A percentile compares a stretch with the other conserved stretches of the same genome.
Conservation (phyloP, 1,139 yeast genomes). For the Yamadazyma trypodendri region DNA sequence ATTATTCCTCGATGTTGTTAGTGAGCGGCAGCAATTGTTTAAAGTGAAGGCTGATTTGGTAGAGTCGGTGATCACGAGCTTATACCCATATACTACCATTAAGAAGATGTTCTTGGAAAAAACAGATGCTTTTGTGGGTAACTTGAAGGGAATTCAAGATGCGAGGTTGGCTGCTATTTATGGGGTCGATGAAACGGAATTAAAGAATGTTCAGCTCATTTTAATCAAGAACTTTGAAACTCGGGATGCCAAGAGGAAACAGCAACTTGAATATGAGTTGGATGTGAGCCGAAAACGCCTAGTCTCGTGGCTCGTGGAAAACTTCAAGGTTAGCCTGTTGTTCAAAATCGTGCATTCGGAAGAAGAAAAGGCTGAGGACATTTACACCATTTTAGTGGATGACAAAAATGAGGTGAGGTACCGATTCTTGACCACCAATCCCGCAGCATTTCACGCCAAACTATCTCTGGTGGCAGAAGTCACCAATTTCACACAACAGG, state of each 20-base stretch:
- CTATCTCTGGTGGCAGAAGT: not conserved
- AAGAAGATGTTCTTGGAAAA: constrained; percentile 17
- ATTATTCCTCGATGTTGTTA: constrained; percentile 72
- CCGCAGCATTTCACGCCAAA: not conserved
- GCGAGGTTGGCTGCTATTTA: constrained; percentile 24
- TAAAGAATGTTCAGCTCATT: constrained; percentile 24
- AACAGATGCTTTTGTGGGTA: constrained; percentile 21
- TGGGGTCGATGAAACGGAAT: constrained; percentile 15
- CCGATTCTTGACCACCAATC: not conserved
- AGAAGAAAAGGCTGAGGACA: not conserved
- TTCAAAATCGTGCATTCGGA: constrained; percentile 7
- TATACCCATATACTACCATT: constrained; percentile 10
- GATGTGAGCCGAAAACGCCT: constrained; percentile 6
- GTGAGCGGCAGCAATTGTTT: constrained; percentile 56
- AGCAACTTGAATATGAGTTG: constrained; percentile 5
- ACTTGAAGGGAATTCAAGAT: constrained; percentile 23
- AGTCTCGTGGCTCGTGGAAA: constrained; percentile 11
- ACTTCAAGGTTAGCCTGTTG: constrained; percentile 12
- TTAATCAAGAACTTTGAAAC: constrained; percentile 24
- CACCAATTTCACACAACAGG: not conserved
- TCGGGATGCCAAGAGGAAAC: constrained; percentile 15
- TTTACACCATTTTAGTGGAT: not conserved
- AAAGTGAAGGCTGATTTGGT: constrained; percentile 62
- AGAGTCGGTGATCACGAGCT: constrained; percentile 19
- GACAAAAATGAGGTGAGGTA: not conserved